A percentile compares a stretch with the other conserved stretches of the same genome.
Evolutionary conservation across 2,329 filamentous ascomycete species (phyloP).

Genomic region (Beauveria pseudobassiana): DNA sequence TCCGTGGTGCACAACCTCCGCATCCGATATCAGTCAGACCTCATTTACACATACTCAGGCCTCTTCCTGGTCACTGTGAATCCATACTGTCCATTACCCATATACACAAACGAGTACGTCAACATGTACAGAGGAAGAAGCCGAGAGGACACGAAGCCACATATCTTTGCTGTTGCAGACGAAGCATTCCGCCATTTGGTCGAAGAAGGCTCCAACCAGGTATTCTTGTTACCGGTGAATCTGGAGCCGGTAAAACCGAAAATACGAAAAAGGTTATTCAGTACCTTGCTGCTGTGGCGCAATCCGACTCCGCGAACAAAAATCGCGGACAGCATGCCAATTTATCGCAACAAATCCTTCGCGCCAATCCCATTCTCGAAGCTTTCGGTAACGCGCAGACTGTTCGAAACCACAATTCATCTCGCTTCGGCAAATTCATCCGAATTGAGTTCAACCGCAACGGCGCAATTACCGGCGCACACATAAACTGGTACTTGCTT

Average conservation of each 20-base stretch:
- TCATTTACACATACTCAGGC: conserved; percentile 98
- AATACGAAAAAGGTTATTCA: conserved; percentile 99
- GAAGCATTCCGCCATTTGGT: conserved; percentile 93
- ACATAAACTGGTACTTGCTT: conserved; percentile 96
- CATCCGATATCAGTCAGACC: conserved; percentile 87
- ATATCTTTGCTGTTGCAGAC: conserved; percentile 97
- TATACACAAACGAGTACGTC: conserved; percentile 94
- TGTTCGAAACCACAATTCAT: conserved; percentile 96
- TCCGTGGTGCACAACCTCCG: conserved; percentile 97
- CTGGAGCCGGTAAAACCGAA: conserved; percentile 95
- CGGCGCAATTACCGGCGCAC: conserved; percentile 89
- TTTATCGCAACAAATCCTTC: conserved; percentile 89
- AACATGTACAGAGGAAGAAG: conserved; percentile 94
- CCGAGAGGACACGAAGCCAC: conserved; percentile 89
- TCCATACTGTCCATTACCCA: conserved; percentile 88
- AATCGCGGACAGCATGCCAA: conserved; percentile 62
- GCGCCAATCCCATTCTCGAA: conserved; percentile 95
- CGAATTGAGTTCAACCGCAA: conserved; percentile 85
- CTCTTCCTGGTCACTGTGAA: conserved; percentile 96
- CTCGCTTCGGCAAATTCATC: conserved; percentile 97
- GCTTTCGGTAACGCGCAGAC: conserved; percentile 98
- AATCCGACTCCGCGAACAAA: conserved; percentile 65
- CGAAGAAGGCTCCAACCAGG: conserved; percentile 91
- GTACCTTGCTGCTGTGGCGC: conserved; percentile 90
- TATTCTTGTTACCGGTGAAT: conserved; percentile 96